Evolutionary conservation across 768 basidiomycete species (phyloP), one percentile per base, ranked within the genome.

Genomic region (Lactarius deliciosus): DNA sequence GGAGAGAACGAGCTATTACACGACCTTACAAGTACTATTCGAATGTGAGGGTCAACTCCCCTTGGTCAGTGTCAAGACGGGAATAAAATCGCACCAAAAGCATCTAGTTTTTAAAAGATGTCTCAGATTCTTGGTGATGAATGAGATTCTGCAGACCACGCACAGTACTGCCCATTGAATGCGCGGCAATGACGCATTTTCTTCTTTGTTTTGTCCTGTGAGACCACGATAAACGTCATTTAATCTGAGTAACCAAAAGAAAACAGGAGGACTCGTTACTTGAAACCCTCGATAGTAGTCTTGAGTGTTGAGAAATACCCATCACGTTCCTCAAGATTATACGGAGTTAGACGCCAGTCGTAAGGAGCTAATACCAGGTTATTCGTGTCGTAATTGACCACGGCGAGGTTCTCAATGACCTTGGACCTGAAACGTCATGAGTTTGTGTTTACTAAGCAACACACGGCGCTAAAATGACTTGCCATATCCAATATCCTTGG

Each of bases 401-500:
- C 93, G 0, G 96, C 95, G 2, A 98, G 82, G 71, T 99, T 98
- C 76, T 98, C 92, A 11, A 98, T 86, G 60, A 97, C 91, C 76
- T 96, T 95, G 1, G 90, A 87, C 91, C 91, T 91, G 60, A 43
- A 16, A 41, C 25, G 18, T 56, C 10, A 20, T 66, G 38, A 57
- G 36, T 15, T n/a, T 34, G 16, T 28, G 36, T 15, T n/a, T 34
- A n/a, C 45, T 22, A 25, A 18, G 32, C 7, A 40, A 57, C 38
- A 28, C 41, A 59, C 11, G 43, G 56, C 38, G 15, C 34, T n/a
- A 28, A 45, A 8, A 28, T 61, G 34, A 68, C 78, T 61, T 72
- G 88, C 93, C 94, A 96, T 61, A 96, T 86, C 96, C 95, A 98
- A 74, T 95, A 99, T 1, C 96, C 94, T 74, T 89, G 87, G 64